Evolutionary conservation across 2,329 filamentous ascomycete genomes (phyloP).

Genomic region (Neopestalotiopsis sp.): DNA sequence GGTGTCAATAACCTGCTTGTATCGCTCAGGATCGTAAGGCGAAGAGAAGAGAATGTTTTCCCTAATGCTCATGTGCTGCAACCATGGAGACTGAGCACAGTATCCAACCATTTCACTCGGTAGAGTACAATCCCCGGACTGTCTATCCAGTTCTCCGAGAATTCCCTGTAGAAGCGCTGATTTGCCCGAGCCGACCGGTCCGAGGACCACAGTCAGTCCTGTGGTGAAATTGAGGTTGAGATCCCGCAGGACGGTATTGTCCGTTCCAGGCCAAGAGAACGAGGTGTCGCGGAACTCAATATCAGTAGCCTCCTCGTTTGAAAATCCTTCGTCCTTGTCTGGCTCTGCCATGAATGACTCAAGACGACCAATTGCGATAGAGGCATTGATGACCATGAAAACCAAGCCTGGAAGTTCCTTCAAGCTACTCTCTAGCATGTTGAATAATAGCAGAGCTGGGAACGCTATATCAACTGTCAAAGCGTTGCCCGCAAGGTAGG

Average conservation of each 20-base stretch:
- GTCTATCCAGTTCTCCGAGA: conserved; percentile 70
- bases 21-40: conserved; percentile 57
- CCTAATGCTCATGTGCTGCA: conserved; percentile 68
- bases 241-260: conserved; percentile 53
- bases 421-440: conserved; percentile 74
- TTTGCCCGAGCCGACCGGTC: conserved; percentile 66
- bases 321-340: conserved; percentile 65
- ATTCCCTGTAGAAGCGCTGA: conserved; percentile 64
- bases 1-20: conserved; percentile 64
- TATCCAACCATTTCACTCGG: conserved; percentile 58
- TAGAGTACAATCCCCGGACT: conserved; percentile 51
- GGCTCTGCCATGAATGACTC: conserved; percentile 88
- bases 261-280: conserved; percentile 79
- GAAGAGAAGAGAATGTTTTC: conserved; percentile 70
- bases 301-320: conserved; percentile 41
- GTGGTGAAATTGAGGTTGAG: conserved; percentile 51
- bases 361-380: conserved; percentile 81
- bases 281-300: conserved; percentile 67
- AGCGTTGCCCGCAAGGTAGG: conserved; percentile 68
- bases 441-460: conserved; percentile 82
- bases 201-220: conserved; percentile 61
- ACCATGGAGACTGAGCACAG: conserved; percentile 66
- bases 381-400: conserved; percentile 78
- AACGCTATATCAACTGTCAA: conserved; percentile 84
- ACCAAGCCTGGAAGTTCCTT: conserved; percentile 78